phyloP scores from a whole-genome alignment of 176 grass and related monocot species.

The Cenchrus purpureus region DNA sequence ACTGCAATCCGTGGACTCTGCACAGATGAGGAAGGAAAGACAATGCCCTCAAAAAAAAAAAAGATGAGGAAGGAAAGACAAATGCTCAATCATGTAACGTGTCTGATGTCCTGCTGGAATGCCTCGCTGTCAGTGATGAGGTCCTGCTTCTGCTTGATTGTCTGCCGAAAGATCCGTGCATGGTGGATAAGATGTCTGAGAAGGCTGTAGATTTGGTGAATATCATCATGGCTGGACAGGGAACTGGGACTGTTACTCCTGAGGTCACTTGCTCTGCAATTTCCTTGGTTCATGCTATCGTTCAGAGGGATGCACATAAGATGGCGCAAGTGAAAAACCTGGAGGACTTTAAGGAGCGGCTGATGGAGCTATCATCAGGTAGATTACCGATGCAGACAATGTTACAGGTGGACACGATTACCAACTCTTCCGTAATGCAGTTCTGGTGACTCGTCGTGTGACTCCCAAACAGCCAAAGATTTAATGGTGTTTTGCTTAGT shows the following conservation, averaged over 20 bases:
- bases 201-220: constrained; percentile 35
- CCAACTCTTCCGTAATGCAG: background rate
- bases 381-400: constrained; percentile 42
- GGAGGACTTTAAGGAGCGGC: constrained; percentile 39
- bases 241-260: constrained; percentile 15
- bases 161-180: constrained; percentile 10
- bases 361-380: constrained; percentile 35
- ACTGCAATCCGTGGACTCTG: constrained; percentile 45
- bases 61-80: constrained; percentile 32
- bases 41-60: background rate
- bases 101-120: constrained; percentile 38
- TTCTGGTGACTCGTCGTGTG: constrained; percentile 20
- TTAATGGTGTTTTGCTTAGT: constrained; percentile 24
- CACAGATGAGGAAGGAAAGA: constrained; percentile 29
- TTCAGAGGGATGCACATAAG: constrained; percentile 32
- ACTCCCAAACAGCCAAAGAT: constrained; percentile 17
- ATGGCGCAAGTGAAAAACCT: constrained; percentile 45
- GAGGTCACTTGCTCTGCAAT: constrained; percentile 28
- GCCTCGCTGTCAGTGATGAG: constrained; percentile 42
- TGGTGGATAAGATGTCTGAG: constrained; percentile 30
- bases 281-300: constrained; percentile 38
- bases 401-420: constrained; percentile 33
- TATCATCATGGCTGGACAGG: constrained; percentile 24
- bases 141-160: constrained; percentile 38
- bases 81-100: constrained; percentile 19